Evolutionary conservation across 805 yeast genomes (phyloP).

Genomic region (Starmera pachycereana): DNA sequence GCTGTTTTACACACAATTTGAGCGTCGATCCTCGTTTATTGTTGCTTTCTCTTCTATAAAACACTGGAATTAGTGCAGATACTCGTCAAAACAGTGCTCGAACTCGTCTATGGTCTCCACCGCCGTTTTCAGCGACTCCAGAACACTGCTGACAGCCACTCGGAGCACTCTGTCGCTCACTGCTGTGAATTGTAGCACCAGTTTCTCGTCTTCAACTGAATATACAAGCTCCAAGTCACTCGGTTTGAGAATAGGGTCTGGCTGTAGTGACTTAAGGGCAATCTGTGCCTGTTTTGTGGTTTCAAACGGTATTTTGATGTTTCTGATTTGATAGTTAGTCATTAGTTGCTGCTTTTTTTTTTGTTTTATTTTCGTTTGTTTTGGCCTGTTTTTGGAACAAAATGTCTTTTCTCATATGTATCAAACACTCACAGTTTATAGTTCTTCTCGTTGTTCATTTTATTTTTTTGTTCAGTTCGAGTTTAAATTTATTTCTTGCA

Average conservation of each 20-base stretch:
- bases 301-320: constrained; percentile 55
- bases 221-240: constrained; percentile 48
- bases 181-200: constrained; percentile 45
- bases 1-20: too few species aligned
- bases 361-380: too few species aligned
- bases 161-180: constrained; percentile 66
- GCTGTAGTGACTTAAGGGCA: constrained; percentile 50
- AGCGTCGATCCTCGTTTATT: background rate
- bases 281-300: constrained; percentile 47
- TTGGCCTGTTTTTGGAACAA: too few species aligned
- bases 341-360: too few species aligned
- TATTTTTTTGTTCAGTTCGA: too few species aligned
- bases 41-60: background rate
- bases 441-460: background rate
- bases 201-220: constrained; percentile 21
- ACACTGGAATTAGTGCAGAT: background rate
- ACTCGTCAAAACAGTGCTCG: constrained; percentile 16
- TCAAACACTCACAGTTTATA: background rate
- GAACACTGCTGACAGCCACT: constrained; percentile 73
- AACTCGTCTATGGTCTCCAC: constrained; percentile 75
- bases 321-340: constrained; percentile 14
- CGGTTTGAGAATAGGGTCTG: constrained; percentile 75
- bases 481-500: too few species aligned
- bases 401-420: background rate
- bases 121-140: constrained; percentile 68